Evolutionary conservation across 306 rosid genomes (phyloP).

Genomic region (Sindora glabra): DNA sequence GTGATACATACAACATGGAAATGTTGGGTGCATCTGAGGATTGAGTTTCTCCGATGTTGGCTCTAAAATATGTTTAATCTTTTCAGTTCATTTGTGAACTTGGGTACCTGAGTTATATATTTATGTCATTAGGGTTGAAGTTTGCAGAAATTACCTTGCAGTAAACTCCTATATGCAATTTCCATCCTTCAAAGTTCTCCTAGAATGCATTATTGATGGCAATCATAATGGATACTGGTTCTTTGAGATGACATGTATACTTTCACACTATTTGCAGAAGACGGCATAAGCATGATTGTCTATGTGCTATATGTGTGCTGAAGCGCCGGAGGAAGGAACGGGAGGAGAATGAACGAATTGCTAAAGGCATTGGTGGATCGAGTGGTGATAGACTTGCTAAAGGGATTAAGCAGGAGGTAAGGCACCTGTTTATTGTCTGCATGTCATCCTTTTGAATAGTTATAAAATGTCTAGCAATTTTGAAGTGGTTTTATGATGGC

Average conservation of each 20-base stretch:
- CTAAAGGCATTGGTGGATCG: conserved; percentile 40
- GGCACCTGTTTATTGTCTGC: conserved; percentile 1
- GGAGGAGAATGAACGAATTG: conserved; percentile 71
- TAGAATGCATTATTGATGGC: background rate
- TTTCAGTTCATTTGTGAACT: conserved; percentile 9
- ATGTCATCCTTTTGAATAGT: conserved; percentile 1
- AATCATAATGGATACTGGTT: background rate
- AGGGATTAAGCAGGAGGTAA: conserved; percentile 67
- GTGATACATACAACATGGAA: too few relatives aligned
- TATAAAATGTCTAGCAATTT: background rate
- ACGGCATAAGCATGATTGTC: conserved; percentile 86
- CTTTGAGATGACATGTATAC: conserved; percentile 6
- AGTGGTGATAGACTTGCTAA: conserved; percentile 40
- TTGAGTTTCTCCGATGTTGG: background rate
- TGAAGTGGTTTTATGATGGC: conserved; percentile 2
- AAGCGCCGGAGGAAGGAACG: conserved; percentile 91
- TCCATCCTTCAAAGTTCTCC: background rate
- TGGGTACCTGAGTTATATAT: background rate
- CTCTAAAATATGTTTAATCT: background rate
- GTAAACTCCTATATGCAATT: background rate
- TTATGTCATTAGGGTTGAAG: background rate
- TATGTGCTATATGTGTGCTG: conserved; percentile 91
- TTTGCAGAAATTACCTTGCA: background rate
- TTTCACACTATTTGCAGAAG: conserved; percentile 52
- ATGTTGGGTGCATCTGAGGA: too few relatives aligned